Percentiles rank a stretch among this genome's conserved stretches.
Conservation (phyloP, 371 early-diverging fungal genomes). For the Rhizopus stolonifer region DNA sequence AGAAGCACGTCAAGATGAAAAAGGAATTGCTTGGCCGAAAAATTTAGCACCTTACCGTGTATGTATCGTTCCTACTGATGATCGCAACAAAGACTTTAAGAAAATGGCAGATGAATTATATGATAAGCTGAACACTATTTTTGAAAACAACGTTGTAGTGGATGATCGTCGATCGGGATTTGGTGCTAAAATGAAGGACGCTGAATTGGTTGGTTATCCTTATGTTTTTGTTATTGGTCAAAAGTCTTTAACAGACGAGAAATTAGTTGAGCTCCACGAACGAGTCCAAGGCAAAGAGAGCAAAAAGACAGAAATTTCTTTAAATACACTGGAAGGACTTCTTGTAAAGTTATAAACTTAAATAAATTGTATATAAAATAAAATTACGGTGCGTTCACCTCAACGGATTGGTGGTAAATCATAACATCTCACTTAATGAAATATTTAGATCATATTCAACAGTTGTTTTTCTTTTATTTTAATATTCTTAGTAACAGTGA, state of each 20-base stretch:
- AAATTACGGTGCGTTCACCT: too few species aligned
- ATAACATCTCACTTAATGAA: too few species aligned
- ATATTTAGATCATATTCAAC: too few species aligned
- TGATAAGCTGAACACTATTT: constrained; percentile 26
- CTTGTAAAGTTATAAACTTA: background rate
- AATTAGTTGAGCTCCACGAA: constrained; percentile 62
- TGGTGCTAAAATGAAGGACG: constrained; percentile 76
- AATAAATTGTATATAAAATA: background rate
- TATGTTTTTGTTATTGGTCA: constrained; percentile 67
- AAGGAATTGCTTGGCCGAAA: constrained; percentile 79
- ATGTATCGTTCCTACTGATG: constrained; percentile 62
- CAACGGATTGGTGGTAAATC: too few species aligned
- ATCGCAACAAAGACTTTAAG: constrained; percentile 34
- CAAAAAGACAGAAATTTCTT: constrained; percentile 1
- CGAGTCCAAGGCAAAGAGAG: constrained; percentile 47
- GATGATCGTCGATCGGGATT: constrained; percentile 65
- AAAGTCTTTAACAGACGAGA: constrained; percentile 40
- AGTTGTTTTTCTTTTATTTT: too few species aligned
- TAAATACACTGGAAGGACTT: constrained; percentile 1
- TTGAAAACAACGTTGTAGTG: constrained; percentile 42
- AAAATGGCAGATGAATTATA: constrained; percentile 46
- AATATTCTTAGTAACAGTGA: too few species aligned
- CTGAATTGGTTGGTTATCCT: constrained; percentile 74
- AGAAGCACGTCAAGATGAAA: constrained; percentile 64
- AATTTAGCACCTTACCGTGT: constrained; percentile 73